phyloP scores from a whole-genome alignment of 768 basidiomycete genomes.

The Rickenella mellea region DNA sequence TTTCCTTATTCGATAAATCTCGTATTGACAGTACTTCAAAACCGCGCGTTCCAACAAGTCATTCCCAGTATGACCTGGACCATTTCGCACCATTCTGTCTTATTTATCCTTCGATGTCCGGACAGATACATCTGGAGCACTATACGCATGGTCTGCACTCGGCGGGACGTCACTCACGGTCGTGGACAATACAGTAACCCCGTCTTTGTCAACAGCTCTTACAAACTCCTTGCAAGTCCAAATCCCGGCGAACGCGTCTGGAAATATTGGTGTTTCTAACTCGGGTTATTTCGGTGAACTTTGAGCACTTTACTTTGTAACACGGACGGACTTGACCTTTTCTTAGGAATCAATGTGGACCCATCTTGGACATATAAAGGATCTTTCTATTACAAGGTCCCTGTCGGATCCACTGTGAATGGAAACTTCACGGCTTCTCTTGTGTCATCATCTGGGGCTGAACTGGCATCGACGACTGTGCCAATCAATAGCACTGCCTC shows the following conservation, averaged over 20 bases:
- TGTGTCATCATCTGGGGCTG: conserved; percentile 30
- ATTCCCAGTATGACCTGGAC: conserved; percentile 31
- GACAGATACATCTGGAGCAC: conserved; percentile 35
- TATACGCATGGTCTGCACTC: conserved; percentile 42
- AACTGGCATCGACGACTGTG: conserved; percentile 32
- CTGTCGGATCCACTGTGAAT: conserved; percentile 26
- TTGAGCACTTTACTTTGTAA: neutral
- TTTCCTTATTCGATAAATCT: neutral
- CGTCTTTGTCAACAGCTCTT: conserved; percentile 48
- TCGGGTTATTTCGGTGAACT: conserved; percentile 43
- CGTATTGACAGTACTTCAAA: conserved; percentile 43
- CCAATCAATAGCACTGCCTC: conserved; percentile 34
- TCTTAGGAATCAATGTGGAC: conserved; percentile 45
- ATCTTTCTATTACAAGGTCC: conserved; percentile 52
- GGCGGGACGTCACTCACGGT: conserved; percentile 37
- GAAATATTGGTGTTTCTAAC: conserved; percentile 46
- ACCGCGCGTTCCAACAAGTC: conserved; percentile 60
- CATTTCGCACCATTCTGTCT: neutral
- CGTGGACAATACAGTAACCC: conserved; percentile 27
- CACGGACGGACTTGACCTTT: conserved; percentile 6
- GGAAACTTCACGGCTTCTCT: conserved; percentile 35
- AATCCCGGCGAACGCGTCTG: conserved; percentile 30
- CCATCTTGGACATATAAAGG: conserved; percentile 46
- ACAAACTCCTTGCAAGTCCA: conserved; percentile 51
- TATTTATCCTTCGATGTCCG: neutral